Conservation (phyloP, 345 rosid genomes). For the Fremontodendron californicum region DNA sequence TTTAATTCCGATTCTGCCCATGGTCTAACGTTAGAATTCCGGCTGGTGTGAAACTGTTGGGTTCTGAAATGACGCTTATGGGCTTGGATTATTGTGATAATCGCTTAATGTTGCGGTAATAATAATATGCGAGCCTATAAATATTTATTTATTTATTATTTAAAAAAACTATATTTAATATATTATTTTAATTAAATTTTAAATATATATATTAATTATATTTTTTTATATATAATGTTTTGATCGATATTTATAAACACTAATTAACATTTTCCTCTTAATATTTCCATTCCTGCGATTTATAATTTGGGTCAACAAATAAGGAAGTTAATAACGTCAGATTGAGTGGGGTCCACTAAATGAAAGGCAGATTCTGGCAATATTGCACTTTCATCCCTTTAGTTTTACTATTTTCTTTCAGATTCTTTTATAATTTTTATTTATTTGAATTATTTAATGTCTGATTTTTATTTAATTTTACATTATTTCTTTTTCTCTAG, state of each 20-base stretch:
- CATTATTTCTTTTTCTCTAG: background rate
- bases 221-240: too few relatives aligned
- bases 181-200: too few relatives aligned
- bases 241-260: too few relatives aligned
- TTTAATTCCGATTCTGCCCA: conserved; percentile 6
- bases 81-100: background rate
- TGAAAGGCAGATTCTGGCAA: background rate
- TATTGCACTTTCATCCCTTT: background rate
- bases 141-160: too few relatives aligned
- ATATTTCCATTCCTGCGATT: too few relatives aligned
- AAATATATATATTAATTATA: too few relatives aligned
- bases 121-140: too few relatives aligned
- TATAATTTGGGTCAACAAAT: background rate
- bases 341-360: background rate
- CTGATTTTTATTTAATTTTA: background rate
- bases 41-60: background rate
- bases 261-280: too few relatives aligned
- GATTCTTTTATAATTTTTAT: background rate
- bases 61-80: background rate
- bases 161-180: too few relatives aligned
- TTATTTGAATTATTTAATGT: background rate
- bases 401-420: background rate
- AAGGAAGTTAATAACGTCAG: background rate
- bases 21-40: background rate
- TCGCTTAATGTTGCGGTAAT: background rate